Conservation (phyloP, 2,329 filamentous ascomycete genomes). For the Botrytis tulipae region DNA sequence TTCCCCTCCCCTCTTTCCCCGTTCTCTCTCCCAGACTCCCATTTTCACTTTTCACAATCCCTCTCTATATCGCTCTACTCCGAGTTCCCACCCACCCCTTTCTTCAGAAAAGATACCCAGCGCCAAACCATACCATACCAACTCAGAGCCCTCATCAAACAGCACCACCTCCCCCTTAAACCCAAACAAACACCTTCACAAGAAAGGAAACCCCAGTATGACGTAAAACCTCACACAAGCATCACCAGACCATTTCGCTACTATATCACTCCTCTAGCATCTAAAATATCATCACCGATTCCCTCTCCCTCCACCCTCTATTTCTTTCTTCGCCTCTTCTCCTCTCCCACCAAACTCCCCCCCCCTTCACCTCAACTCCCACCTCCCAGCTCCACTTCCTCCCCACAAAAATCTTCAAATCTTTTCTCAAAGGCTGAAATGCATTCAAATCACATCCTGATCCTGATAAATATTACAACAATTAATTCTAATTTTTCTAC, state of each 20-base stretch:
- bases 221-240: neutral
- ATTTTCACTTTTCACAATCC: too few relatives aligned
- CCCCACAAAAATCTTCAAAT: neutral
- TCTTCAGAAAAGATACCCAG: neutral
- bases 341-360: neutral
- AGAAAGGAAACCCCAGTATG: neutral
- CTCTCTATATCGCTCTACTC: neutral
- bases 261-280: neutral
- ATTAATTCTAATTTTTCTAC: neutral
- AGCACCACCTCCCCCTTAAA: neutral
- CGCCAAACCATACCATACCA: neutral
- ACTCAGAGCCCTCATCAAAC: neutral
- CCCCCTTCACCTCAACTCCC: too few relatives aligned
- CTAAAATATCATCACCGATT: neutral
- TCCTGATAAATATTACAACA: neutral
- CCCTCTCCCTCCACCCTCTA: too few relatives aligned
- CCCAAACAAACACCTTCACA: neutral
- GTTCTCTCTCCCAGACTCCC: too few relatives aligned
- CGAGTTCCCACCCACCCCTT: neutral
- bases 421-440: neutral
- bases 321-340: neutral
- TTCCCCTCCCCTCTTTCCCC: too few relatives aligned
- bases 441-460: neutral
- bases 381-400: neutral
- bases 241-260: neutral